phyloP scores from a whole-genome alignment of 768 basidiomycete species.

The Xerocomus brunneocitrinus region DNA sequence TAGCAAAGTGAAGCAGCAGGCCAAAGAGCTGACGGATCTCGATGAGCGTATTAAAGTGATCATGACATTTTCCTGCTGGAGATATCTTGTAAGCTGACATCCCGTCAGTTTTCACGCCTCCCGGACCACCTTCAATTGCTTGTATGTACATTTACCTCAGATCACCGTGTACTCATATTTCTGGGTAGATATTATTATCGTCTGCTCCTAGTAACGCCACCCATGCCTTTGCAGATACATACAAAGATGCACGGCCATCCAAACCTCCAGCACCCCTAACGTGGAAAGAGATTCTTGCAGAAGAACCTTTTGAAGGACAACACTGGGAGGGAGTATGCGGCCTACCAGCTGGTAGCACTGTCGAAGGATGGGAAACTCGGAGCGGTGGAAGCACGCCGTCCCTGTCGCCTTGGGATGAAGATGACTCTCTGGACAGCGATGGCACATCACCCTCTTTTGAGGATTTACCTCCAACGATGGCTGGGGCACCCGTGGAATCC shows the following conservation, averaged over 20 bases:
- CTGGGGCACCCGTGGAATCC: background rate
- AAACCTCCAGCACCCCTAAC: constrained; percentile 43
- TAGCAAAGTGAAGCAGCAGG: constrained; percentile 45
- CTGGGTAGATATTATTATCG: constrained; percentile 51
- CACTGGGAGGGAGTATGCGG: constrained; percentile 79
- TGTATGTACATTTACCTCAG: constrained; percentile 36
- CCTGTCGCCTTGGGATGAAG: constrained; percentile 61
- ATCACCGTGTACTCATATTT: constrained; percentile 1
- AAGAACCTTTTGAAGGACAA: constrained; percentile 82
- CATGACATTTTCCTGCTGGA: background rate
- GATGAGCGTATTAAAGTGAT: constrained; percentile 63
- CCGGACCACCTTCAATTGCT: constrained; percentile 73
- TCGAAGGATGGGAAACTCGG: constrained; percentile 40
- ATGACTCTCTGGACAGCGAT: constrained; percentile 32
- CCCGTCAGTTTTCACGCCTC: constrained; percentile 47
- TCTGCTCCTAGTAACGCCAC: constrained; percentile 47
- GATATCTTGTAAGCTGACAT: constrained; percentile 1
- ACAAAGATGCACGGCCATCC: constrained; percentile 37
- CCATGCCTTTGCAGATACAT: constrained; percentile 48
- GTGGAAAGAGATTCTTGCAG: constrained; percentile 75
- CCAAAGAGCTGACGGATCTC: constrained; percentile 50
- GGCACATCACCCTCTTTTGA: constrained; percentile 11
- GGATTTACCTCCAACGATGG: constrained; percentile 7
- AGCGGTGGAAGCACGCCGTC: constrained; percentile 62
- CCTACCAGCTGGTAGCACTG: constrained; percentile 43